These are phyloP conservation scores for Debaryomyces coudertii DNA, from an alignment of 1,139 yeast species.

Conservation along the genomic window DNA sequence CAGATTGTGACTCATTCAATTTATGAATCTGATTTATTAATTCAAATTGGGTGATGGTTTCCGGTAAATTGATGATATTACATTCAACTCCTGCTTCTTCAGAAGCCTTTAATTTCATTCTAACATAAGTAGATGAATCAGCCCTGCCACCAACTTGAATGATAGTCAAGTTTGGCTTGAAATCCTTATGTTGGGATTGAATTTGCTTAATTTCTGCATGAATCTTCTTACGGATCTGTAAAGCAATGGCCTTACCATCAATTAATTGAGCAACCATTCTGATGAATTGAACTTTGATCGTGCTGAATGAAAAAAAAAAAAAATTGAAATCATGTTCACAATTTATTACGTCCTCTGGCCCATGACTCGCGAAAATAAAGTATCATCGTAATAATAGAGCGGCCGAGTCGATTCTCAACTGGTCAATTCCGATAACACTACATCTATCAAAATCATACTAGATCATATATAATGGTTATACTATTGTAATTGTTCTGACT, in stretches of 20 bases:
- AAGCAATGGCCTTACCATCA: constrained; percentile 76
- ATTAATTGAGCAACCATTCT: constrained; percentile 47
- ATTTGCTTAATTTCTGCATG: constrained; percentile 57
- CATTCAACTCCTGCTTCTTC: constrained; percentile 79
- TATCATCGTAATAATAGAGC: background rate
- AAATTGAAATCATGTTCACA: background rate
- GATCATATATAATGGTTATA: background rate
- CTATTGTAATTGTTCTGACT: too few species aligned
- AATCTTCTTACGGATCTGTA: constrained; percentile 51
- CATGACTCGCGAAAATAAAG: constrained; percentile 5
- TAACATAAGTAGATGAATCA: constrained; percentile 92
- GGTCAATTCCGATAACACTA: background rate
- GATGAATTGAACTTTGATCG: constrained; percentile 14
- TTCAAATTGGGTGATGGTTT: constrained; percentile 57
- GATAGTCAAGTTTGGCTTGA: constrained; percentile 78
- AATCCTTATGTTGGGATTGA: constrained; percentile 59
- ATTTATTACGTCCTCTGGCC: background rate
- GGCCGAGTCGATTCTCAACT: constrained; percentile 5
- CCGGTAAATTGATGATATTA: constrained; percentile 68
- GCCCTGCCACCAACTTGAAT: constrained; percentile 90
- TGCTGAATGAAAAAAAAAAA: constrained; percentile 3
- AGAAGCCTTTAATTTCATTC: constrained; percentile 94
- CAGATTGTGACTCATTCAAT: constrained; percentile 67
- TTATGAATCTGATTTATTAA: constrained; percentile 60
- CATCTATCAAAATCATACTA: background rate